Conservation (phyloP, 2,329 filamentous ascomycete species). For the Claviceps capensis region DNA sequence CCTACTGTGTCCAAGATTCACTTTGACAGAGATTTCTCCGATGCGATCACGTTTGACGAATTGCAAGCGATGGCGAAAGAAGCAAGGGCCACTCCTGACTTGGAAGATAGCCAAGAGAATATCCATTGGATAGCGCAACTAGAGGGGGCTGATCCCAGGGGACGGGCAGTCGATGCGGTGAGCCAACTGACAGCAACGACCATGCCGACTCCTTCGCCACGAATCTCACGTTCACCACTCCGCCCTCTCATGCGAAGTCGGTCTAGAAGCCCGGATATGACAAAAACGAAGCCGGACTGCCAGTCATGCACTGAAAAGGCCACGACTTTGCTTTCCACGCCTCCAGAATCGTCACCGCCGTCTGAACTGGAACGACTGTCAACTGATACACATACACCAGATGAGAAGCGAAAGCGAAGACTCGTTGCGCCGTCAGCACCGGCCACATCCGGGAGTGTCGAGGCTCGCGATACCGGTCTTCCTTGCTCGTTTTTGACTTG, state of each 20-base stretch:
- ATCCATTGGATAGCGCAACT: slow-evolving; percentile 46
- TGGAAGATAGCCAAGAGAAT: slow-evolving; percentile 47
- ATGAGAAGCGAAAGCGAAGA: slow-evolving; percentile 5
- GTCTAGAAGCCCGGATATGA: not conserved
- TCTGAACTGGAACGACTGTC: not conserved
- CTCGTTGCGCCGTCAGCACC: not conserved
- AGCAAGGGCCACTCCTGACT: slow-evolving; percentile 33
- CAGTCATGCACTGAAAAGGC: not conserved
- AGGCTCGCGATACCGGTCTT: slow-evolving; percentile 5
- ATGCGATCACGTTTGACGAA: slow-evolving; percentile 55
- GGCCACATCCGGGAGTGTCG: slow-evolving; percentile 6
- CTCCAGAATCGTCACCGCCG: slow-evolving; percentile 7
- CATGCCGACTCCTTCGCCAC: slow-evolving; percentile 21
- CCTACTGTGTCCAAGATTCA: slow-evolving; percentile 66
- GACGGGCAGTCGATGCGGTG: slow-evolving; percentile 25
- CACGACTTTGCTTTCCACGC: slow-evolving; percentile 4
- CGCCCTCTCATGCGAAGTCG: not conserved
- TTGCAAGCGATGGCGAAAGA: slow-evolving; percentile 52
- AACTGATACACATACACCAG: not conserved
- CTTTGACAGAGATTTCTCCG: slow-evolving; percentile 55
- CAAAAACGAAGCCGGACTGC: not conserved
- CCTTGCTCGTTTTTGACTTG: not conserved
- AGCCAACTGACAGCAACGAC: slow-evolving; percentile 32
- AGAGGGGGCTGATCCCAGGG: slow-evolving; percentile 37
- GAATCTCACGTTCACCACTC: slow-evolving; percentile 3